Conservation (phyloP, 2,329 filamentous ascomycete species). For the Magnaporthiopsis rhizophila region DNA sequence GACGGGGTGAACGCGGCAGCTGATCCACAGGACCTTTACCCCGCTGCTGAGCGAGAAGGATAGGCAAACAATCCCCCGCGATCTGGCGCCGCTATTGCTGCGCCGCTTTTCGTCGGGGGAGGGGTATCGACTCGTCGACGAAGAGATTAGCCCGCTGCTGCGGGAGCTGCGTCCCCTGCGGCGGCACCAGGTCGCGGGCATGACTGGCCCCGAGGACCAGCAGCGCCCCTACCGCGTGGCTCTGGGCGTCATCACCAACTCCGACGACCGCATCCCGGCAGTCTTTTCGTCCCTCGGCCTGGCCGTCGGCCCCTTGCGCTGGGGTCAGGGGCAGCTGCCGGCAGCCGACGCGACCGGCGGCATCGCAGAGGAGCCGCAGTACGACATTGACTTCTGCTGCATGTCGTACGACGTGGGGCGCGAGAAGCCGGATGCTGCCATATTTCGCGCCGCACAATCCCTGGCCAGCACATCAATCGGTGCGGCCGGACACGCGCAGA, state of each 20-base stretch:
- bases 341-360: neutral
- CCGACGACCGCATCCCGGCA: slow-evolving; percentile 48
- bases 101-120: slow-evolving; percentile 43
- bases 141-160: slow-evolving; percentile 38
- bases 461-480: slow-evolving; percentile 19
- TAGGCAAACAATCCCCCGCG: slow-evolving; percentile 28
- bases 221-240: slow-evolving; percentile 25
- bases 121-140: slow-evolving; percentile 39
- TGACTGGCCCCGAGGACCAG: too few species aligned
- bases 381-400: slow-evolving; percentile 46
- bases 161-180: slow-evolving; percentile 24
- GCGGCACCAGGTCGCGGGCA: neutral
- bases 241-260: slow-evolving; percentile 55
- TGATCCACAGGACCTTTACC: slow-evolving; percentile 46
- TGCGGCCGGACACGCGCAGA: neutral
- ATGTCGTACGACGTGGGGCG: slow-evolving; percentile 56
- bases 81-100: slow-evolving; percentile 40
- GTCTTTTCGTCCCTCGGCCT: slow-evolving; percentile 48
- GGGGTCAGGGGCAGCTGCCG: slow-evolving; percentile 6
- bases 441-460: slow-evolving; percentile 46
- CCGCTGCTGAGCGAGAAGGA: slow-evolving; percentile 24
- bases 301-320: slow-evolving; percentile 30
- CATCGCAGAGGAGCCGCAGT: neutral
- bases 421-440: slow-evolving; percentile 48
- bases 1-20: slow-evolving; percentile 22